Evolutionary conservation across 257 asterid genomes (phyloP).

Genomic region (Fraxinus cuspidata): DNA sequence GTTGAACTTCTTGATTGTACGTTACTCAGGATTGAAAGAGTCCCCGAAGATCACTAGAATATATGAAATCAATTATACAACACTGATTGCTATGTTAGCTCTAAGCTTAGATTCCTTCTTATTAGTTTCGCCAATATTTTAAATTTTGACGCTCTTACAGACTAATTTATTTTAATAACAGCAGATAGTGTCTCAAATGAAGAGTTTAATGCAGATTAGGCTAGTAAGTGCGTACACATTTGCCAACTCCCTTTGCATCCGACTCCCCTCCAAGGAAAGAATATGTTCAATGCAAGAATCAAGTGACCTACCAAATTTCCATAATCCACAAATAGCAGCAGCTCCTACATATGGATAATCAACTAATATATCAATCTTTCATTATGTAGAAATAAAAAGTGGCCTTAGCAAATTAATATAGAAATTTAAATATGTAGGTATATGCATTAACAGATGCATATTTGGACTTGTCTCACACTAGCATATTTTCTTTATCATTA

Average conservation of each 20-base stretch:
- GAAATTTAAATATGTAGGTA: neutral
- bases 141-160: neutral
- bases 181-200: neutral
- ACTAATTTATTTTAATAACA: neutral
- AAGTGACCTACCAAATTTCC: constrained; percentile 37
- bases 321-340: constrained; percentile 43
- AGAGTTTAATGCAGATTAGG: neutral
- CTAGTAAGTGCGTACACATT: constrained; percentile 46
- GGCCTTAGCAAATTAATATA: neutral
- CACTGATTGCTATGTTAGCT: neutral
- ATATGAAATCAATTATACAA: too few species aligned
- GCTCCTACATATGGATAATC: constrained; percentile 39
- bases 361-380: neutral
- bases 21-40: neutral
- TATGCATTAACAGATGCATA: neutral
- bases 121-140: neutral
- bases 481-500: too few species aligned
- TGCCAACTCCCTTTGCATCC: constrained; percentile 67
- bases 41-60: neutral
- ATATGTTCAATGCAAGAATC: constrained; percentile 43
- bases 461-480: neutral
- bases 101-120: neutral
- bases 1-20: neutral
- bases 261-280: constrained; percentile 77
- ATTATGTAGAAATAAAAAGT: neutral